Conservation (phyloP, 1,139 yeast species). For the Martiniozyma asiatica region DNA sequence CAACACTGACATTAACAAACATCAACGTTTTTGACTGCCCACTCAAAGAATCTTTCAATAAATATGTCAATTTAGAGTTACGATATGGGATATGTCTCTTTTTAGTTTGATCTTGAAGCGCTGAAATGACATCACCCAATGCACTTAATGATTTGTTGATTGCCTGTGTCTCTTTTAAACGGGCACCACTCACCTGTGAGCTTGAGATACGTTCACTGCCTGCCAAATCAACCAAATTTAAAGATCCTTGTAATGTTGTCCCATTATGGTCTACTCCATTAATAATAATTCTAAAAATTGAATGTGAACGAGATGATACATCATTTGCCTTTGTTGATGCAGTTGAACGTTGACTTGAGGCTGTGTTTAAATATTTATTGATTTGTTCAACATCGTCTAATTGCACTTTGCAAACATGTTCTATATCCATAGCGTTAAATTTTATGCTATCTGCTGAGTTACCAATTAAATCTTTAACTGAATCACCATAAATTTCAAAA, state of each 20-base stretch:
- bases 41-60: conserved; percentile 72
- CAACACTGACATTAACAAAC: conserved; percentile 85
- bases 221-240: conserved; percentile 79
- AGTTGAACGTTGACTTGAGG: conserved; percentile 55
- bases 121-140: conserved; percentile 80
- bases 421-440: not conserved
- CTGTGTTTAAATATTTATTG: conserved; percentile 36
- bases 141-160: conserved; percentile 84
- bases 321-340: conserved; percentile 79
- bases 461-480: conserved; percentile 52
- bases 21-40: conserved; percentile 84
- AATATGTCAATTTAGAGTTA: conserved; percentile 59
- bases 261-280: conserved; percentile 46
- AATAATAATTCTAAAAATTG: conserved; percentile 59
- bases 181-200: conserved; percentile 68
- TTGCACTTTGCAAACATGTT: conserved; percentile 34
- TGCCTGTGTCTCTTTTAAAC: conserved; percentile 79
- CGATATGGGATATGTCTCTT: conserved; percentile 38
- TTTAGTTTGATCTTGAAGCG: conserved; percentile 30
- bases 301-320: conserved; percentile 58
- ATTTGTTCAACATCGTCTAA: conserved; percentile 39
- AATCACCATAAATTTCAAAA: conserved; percentile 83
- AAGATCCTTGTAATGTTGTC: conserved; percentile 44
- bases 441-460: conserved; percentile 9
- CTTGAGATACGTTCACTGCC: conserved; percentile 79